Percentiles rank a stretch among this genome's conserved stretches.
Conservation (phyloP, 2,329 filamentous ascomycete genomes). For the Pseudocercospora pini-densiflorae region DNA sequence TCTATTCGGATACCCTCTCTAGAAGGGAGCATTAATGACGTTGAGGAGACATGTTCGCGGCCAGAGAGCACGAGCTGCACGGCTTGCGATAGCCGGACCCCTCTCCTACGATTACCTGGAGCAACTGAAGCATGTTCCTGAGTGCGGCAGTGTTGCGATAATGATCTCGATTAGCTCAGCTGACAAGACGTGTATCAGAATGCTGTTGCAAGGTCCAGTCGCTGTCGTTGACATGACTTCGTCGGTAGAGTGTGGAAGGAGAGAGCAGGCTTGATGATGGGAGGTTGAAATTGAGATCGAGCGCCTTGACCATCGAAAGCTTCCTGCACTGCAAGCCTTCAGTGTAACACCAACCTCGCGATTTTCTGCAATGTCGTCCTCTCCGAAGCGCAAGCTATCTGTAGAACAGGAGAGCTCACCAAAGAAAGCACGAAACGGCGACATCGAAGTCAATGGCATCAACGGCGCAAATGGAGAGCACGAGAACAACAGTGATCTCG, state of each 20-base stretch:
- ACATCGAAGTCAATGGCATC: background rate
- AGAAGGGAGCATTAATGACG: background rate
- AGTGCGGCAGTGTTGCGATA: background rate
- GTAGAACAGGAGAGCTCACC: conserved; percentile 9
- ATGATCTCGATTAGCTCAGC: background rate
- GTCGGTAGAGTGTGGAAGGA: background rate
- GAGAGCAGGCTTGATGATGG: background rate
- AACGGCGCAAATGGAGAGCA: background rate
- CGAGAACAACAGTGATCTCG: conserved; percentile 13
- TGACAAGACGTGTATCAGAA: background rate
- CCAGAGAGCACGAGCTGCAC: background rate
- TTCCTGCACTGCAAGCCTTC: background rate
- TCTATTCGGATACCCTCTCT: background rate
- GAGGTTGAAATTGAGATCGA: background rate
- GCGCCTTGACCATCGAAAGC: background rate
- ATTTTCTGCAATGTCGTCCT: conserved; percentile 16
- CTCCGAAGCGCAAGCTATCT: conserved; percentile 22
- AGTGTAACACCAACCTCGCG: background rate
- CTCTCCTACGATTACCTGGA: background rate
- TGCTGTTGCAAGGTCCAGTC: background rate
- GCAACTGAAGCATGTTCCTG: background rate
- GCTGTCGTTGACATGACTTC: background rate
- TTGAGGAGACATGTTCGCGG: background rate
- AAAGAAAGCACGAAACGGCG: conserved; percentile 16
- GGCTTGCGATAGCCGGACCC: conserved; percentile 2